A percentile compares a stretch with the other conserved stretches of the same genome.
phyloP scores from a whole-genome alignment of 2,329 filamentous ascomycete species.

The Phoma sp. region DNA sequence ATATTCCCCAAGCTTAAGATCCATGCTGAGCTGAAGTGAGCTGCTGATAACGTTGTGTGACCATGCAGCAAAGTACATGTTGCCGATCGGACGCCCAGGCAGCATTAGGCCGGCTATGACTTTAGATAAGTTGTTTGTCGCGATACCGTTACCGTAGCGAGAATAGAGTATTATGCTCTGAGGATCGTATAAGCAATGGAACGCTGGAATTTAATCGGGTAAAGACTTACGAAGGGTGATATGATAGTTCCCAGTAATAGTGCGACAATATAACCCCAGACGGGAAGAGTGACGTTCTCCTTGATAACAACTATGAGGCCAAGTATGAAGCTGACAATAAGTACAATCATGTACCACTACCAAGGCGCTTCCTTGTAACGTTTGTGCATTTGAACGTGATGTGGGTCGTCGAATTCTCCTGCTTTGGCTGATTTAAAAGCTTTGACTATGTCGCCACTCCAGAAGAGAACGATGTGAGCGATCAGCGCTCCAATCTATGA shows the following conservation, averaged over 20 bases:
- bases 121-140: slow-evolving; percentile 25
- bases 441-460: slow-evolving; percentile 20
- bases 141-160: slow-evolving; percentile 23
- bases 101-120: slow-evolving; percentile 22
- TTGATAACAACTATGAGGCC: slow-evolving; percentile 22
- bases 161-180: slow-evolving; percentile 21
- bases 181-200: not conserved
- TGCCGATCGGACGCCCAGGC: slow-evolving; percentile 21
- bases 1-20: slow-evolving; percentile 23
- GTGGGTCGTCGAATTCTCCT: slow-evolving; percentile 20
- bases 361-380: slow-evolving; percentile 22
- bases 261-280: slow-evolving; percentile 22
- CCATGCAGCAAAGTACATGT: slow-evolving; percentile 26
- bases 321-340: slow-evolving; percentile 20
- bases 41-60: slow-evolving; percentile 22
- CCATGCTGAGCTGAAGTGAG: slow-evolving; percentile 20
- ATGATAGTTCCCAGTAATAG: slow-evolving; percentile 16
- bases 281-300: slow-evolving; percentile 21
- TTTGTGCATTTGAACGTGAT: slow-evolving; percentile 20
- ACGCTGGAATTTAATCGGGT: not conserved
- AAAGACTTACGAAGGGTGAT: slow-evolving; percentile 19
- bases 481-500: slow-evolving; percentile 19
- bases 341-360: slow-evolving; percentile 24
- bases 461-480: slow-evolving; percentile 21
- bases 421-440: slow-evolving; percentile 19